A percentile compares a stretch with the other conserved stretches of the same genome.
These are phyloP conservation scores for Aulographum hederae DNA, from an alignment of 2,329 filamentous ascomycete species.

Conservation along the genomic window DNA sequence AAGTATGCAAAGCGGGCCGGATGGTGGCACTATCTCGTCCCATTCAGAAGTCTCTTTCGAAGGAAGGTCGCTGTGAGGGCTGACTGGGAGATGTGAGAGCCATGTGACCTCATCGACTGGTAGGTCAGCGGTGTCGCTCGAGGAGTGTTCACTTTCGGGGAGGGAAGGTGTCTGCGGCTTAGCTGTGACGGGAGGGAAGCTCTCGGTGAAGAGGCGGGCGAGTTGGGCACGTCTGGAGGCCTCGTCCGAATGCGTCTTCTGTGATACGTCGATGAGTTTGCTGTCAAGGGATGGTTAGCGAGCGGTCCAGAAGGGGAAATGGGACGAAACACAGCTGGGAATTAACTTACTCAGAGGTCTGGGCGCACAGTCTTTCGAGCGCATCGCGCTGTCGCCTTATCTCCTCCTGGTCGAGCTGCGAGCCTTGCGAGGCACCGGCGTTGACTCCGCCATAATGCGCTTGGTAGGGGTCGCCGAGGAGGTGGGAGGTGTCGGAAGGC, in stretches of 20 bases:
- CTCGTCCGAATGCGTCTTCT: constrained; percentile 20
- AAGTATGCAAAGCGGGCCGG: no score
- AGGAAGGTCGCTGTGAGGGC: no score
- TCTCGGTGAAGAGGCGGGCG: no score
- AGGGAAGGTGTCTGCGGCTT: no score
- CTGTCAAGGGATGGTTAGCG: constrained; percentile 14
- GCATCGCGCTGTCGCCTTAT: constrained; percentile 27
- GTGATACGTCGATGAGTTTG: constrained; percentile 30
- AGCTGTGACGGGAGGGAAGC: no score
- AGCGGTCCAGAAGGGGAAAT: background rate
- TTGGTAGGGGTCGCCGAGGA: constrained; percentile 25
- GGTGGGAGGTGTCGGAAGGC: constrained; percentile 26
- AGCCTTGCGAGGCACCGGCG: constrained; percentile 4
- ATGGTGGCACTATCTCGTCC: no score
- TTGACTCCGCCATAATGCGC: constrained; percentile 25
- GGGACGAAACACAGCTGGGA: constrained; percentile 1
- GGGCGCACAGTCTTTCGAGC: constrained; percentile 28
- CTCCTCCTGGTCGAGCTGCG: constrained; percentile 26
- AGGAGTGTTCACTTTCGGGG: no score
- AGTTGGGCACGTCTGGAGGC: no score
- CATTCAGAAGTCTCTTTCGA: no score
- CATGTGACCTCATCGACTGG: no score
- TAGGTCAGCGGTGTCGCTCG: no score
- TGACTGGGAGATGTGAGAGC: no score
- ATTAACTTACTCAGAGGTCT: constrained; percentile 26